A percentile compares a stretch with the other conserved stretches of the same genome.
Conservation (phyloP, 768 basidiomycete genomes). For the Sporobolomyces roseus region DNA sequence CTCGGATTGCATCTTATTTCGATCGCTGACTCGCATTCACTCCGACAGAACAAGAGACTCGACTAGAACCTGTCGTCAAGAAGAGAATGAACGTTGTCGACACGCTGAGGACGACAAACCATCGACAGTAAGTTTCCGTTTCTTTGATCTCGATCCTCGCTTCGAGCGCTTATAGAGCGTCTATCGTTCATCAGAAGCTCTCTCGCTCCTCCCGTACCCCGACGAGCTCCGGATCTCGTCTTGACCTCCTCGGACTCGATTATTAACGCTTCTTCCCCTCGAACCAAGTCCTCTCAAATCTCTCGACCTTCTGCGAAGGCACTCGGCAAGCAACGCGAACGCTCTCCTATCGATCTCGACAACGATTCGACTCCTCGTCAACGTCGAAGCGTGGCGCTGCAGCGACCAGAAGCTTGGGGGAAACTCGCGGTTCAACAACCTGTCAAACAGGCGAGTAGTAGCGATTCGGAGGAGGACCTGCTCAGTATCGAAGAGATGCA, state of each 20-base stretch:
- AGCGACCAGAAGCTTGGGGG: too few relatives aligned
- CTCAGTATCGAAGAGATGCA: background rate
- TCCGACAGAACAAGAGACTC: background rate
- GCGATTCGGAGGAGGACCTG: conserved; percentile 20
- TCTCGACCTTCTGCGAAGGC: background rate
- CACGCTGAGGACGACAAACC: background rate
- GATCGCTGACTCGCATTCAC: background rate
- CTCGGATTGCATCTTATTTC: background rate
- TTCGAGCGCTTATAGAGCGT: too few relatives aligned
- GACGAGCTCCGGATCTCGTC: background rate
- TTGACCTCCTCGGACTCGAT: conserved; percentile 13
- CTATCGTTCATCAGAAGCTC: background rate
- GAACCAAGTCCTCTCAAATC: background rate
- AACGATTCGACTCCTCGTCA: conserved; percentile 1
- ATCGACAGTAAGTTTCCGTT: background rate
- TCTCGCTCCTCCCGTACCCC: background rate
- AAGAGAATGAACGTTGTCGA: background rate
- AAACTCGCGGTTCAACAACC: background rate
- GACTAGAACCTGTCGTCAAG: conserved; percentile 18
- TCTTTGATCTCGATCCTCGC: too few relatives aligned
- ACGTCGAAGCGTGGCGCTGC: too few relatives aligned
- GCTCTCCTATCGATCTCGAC: conserved; percentile 17
- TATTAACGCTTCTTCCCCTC: conserved; percentile 9
- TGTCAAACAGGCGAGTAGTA: background rate
- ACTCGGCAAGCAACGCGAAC: conserved; percentile 17